Evolutionary conservation across 768 basidiomycete species (phyloP).

Genomic region (Suillus alpinus): DNA sequence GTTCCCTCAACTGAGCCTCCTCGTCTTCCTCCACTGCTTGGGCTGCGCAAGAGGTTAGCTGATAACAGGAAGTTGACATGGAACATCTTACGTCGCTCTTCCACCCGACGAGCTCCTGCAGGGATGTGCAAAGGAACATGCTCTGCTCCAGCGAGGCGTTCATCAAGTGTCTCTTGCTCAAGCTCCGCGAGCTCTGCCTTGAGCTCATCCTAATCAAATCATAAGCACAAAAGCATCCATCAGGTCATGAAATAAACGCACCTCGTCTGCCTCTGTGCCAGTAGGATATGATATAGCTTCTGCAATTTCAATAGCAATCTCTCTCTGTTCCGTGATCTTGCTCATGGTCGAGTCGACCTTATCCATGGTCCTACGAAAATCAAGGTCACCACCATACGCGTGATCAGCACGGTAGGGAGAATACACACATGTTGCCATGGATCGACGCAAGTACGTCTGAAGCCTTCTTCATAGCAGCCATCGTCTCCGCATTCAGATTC

Average conservation of each 20-base stretch:
- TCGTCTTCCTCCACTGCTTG: conserved; percentile 83
- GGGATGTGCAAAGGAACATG: conserved; percentile 87
- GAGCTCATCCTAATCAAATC: conserved; percentile 66
- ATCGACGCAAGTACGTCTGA: conserved; percentile 86
- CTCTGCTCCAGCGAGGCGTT: conserved; percentile 81
- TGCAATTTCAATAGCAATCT: conserved; percentile 89
- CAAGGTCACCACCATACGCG: not conserved
- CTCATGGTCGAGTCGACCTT: conserved; percentile 92
- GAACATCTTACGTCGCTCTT: conserved; percentile 32
- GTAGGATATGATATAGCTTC: conserved; percentile 79
- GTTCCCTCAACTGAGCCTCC: conserved; percentile 80
- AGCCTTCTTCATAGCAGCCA: conserved; percentile 96
- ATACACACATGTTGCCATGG: conserved; percentile 82
- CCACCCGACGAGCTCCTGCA: conserved; percentile 43
- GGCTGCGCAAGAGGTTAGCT: conserved; percentile 15
- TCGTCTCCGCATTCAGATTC: conserved; percentile 96
- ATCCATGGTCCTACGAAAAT: conserved; percentile 60
- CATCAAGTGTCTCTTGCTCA: conserved; percentile 86
- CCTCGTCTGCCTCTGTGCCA: conserved; percentile 69
- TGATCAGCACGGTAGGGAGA: not conserved
- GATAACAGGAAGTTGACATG: not conserved
- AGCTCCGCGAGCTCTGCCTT: conserved; percentile 78
- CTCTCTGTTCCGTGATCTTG: conserved; percentile 84
- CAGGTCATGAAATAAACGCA: conserved; percentile 31
- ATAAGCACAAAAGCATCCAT: conserved; percentile 1